Conservation (phyloP, 2,329 filamentous ascomycete species). For the Aspergillus sp. region DNA sequence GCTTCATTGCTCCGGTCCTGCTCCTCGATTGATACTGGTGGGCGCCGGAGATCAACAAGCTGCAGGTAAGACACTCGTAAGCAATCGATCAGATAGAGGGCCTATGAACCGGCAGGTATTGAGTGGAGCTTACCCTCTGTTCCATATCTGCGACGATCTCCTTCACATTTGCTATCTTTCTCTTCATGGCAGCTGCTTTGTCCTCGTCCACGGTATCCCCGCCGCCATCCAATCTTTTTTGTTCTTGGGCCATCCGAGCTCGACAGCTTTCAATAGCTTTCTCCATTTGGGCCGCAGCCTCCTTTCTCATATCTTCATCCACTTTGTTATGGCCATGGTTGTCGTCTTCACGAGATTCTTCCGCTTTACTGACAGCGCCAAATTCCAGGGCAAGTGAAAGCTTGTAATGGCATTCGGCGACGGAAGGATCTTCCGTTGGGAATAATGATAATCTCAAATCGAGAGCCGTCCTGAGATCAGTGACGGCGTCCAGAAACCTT, state of each 20-base stretch:
- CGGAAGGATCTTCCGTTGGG: slow-evolving; percentile 68
- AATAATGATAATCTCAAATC: slow-evolving; percentile 71
- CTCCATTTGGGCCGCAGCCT: slow-evolving; percentile 53
- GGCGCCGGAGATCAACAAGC: slow-evolving; percentile 50
- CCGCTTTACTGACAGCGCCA: slow-evolving; percentile 59
- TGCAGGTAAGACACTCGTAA: slow-evolving; percentile 15
- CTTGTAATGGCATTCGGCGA: slow-evolving; percentile 95
- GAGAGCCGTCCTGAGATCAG: slow-evolving; percentile 70
- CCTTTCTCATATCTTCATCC: slow-evolving; percentile 49
- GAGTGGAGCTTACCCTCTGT: slow-evolving; percentile 40
- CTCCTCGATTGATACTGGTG: slow-evolving; percentile 43
- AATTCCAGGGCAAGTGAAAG: slow-evolving; percentile 93
- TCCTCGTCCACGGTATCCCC: slow-evolving; percentile 35
- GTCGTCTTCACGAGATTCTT: slow-evolving; percentile 24
- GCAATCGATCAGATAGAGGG: slow-evolving; percentile 9
- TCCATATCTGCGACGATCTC: slow-evolving; percentile 56
- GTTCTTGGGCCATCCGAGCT: slow-evolving; percentile 47
- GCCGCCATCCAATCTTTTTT: slow-evolving; percentile 33
- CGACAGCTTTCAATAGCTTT: slow-evolving; percentile 52
- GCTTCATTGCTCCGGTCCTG: slow-evolving; percentile 28
- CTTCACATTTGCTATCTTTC: slow-evolving; percentile 50
- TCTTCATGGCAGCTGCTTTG: slow-evolving; percentile 33
- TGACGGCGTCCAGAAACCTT: slow-evolving; percentile 78
- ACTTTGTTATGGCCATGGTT: slow-evolving; percentile 34
- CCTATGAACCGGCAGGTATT: neutral